phyloP scores from a whole-genome alignment of 1,284 basidiomycete species.

The Boletus mariae region DNA sequence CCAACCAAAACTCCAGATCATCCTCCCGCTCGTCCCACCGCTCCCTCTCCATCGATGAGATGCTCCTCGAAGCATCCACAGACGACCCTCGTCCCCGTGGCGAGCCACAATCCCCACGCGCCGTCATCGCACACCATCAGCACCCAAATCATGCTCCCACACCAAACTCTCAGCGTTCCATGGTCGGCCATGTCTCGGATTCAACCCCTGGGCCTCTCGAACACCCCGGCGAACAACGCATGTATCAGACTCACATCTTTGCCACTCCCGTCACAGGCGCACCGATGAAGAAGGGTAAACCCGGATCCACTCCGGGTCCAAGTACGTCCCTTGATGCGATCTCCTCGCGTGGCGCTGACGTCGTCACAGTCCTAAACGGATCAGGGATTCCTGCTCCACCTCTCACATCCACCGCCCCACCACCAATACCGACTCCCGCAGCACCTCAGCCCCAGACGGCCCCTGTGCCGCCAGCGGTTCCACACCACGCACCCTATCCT shows the following conservation, averaged over 20 bases:
- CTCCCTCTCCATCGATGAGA: slow-evolving; percentile 53
- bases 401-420: slow-evolving; percentile 14
- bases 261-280: slow-evolving; percentile 66
- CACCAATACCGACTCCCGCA: slow-evolving; percentile 14
- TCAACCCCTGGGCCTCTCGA: slow-evolving; percentile 32
- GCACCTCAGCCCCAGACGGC: slow-evolving; percentile 11
- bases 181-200: slow-evolving; percentile 13
- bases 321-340: slow-evolving; percentile 16
- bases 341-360: slow-evolving; percentile 15
- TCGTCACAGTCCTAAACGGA: slow-evolving; percentile 24
- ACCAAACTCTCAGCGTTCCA: slow-evolving; percentile 19
- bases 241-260: slow-evolving; percentile 65
- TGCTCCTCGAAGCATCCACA: slow-evolving; percentile 56
- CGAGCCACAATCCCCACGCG: slow-evolving; percentile 32
- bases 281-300: slow-evolving; percentile 58
- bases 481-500: slow-evolving; percentile 22
- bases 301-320: slow-evolving; percentile 25
- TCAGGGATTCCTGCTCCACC: slow-evolving; percentile 22
- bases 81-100: slow-evolving; percentile 29
- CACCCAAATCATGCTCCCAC: slow-evolving; percentile 24
- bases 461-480: background rate
- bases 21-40: slow-evolving; percentile 32
- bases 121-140: slow-evolving; percentile 32
- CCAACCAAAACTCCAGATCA: slow-evolving; percentile 28
- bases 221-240: slow-evolving; percentile 40